Evolutionary conservation across 768 basidiomycete species (phyloP), one percentile per base, ranked within the genome.

Genomic region (Lentinula raphanica): DNA sequence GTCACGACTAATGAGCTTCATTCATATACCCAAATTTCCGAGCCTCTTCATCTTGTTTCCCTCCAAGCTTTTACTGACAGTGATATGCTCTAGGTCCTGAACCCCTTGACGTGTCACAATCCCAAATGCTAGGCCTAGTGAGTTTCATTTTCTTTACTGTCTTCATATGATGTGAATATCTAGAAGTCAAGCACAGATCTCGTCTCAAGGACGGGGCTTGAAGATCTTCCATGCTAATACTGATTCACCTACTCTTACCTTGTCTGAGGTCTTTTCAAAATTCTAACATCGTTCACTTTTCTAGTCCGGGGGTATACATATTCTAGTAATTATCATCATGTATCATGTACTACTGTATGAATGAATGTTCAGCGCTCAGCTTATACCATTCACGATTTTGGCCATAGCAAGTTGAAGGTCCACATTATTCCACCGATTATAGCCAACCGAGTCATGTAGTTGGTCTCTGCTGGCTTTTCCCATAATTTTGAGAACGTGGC

Each of bases 11-110:
- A 79, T 90, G 89, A 92, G 74, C 70, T 69, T 73, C 69, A 63
- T 74, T 77, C 76, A 69, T 82, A 92, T 92, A 92, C 90, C 90
- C 90, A 92, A 92, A 91, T 92, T 92, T 91, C 90, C 76, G 90
- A 92, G 79, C 75, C 64, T 71, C 68, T 63, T 64, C 50, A 58
- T 65, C 40, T 51, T 64, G 49, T 59, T 66, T 39, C 57, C 39
- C 35, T 59, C 58, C 40, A 7, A 49, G 25, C n/a, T 49, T 49
- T 38, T 53, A 45, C 36, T 11, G 61, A 56, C 62, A 66, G 46
- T 64, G 35, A 46, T 50, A n/a, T 31, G 49, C 53, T 61, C 3
- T 54, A 56, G 50, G 21, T 50, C n/a, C 19, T 53, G 28, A 21
- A n/a, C n/a, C 1, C 13, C 50, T 31, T 44, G 42, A 44, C 42